Evolutionary conservation across 2,329 filamentous ascomycete genomes (phyloP).

Genomic region (Penicillium fuscoglaucum): DNA sequence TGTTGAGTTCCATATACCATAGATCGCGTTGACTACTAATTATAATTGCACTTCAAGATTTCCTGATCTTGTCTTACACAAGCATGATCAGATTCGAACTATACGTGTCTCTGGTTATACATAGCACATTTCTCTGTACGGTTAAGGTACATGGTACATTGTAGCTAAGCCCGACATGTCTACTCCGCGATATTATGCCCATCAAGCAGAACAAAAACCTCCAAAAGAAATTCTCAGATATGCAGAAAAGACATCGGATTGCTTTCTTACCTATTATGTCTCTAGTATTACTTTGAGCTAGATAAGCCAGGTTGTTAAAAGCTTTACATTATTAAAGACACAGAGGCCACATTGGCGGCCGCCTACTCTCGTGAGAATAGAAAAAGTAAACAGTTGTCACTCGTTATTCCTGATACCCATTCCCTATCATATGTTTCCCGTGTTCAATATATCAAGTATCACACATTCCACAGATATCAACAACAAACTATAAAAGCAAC

Average conservation of each 20-base stretch:
- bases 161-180: background rate
- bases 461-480: background rate
- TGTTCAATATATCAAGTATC: background rate
- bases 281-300: background rate
- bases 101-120: background rate
- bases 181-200: background rate
- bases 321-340: background rate
- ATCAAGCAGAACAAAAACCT: too few relatives aligned
- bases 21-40: conserved; percentile 6
- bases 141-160: background rate
- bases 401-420: background rate
- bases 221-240: too few relatives aligned
- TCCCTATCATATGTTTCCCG: background rate
- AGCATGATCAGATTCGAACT: background rate
- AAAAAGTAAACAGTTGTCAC: background rate
- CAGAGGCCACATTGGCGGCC: background rate
- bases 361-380: background rate
- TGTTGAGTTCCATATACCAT: background rate
- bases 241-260: too few relatives aligned
- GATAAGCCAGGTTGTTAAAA: background rate
- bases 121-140: background rate
- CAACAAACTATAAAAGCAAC: background rate
- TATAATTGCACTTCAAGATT: background rate
- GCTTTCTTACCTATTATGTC: background rate
- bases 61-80: background rate